Evolutionary conservation across 768 basidiomycete species (phyloP), one percentile per base, ranked within the genome.

Genomic region (Macrolepiota fuliginosa): DNA sequence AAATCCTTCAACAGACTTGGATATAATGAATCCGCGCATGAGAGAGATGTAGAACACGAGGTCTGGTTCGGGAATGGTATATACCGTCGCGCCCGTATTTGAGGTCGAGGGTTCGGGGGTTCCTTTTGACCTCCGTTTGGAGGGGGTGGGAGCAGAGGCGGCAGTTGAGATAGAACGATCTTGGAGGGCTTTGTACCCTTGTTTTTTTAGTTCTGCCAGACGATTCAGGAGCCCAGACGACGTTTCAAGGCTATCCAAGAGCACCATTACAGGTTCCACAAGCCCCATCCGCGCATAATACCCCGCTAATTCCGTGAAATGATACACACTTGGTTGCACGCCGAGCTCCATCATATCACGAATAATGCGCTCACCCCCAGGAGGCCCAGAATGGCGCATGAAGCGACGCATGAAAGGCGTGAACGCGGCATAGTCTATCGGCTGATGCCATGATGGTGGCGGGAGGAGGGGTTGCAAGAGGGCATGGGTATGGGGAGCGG

Each of bases 261-360:
- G 70, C 24, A 68, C 56, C 24, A 82, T 67, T 9, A 81, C 79
- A 9, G 71, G 66, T 1, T 9, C 13, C 0, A 71, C 65, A 39
- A 81, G 72, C 1, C 78, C 81, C 15, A 58, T 54, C 15, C 73
- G 69, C 13, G 83, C 82, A 64, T 79, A 86, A 11, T 70, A 71
- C 1, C 79, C 77, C 0, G 79, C 81, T 35, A 85, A 66, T 32
- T 81, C 76, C n/a, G 82, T 81, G 66, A 81, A 81, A 39, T 83
- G 80, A n/a, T 80, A 69, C 6, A 77, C 65, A 24, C 71, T 71
- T 0, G 87, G 87, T 4, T 66, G 55, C 29, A 89, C 63, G 3
- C 80, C 81, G 0, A 81, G 66, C 6, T 66, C 54, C 3, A 75
- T 50, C 84, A 90, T 87, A 66, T 89, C 85, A n/a, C 64, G 64